Evolutionary conservation across 192 early-diverging fungal species (phyloP).

Genomic region (Phycomyces blakesleeanus): DNA sequence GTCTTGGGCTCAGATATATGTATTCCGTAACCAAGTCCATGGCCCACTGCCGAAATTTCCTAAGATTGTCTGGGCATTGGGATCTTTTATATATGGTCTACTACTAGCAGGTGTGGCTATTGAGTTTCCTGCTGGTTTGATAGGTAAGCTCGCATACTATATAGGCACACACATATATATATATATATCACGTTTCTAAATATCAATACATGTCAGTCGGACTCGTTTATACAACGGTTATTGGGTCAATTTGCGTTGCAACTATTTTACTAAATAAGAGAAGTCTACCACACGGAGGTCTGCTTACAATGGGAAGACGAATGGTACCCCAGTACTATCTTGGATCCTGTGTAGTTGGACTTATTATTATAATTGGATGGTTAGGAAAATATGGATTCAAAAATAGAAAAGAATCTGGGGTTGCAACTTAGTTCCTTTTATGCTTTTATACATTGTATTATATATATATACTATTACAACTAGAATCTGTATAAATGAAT

Average conservation of each 20-base stretch:
- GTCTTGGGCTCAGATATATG: slow-evolving; percentile 45
- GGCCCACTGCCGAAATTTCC: slow-evolving; percentile 13
- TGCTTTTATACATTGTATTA: neutral
- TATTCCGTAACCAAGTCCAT: slow-evolving; percentile 41
- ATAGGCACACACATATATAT: neutral
- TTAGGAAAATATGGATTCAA: slow-evolving; percentile 33
- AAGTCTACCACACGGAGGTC: slow-evolving; percentile 8
- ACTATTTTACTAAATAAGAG: slow-evolving; percentile 23
- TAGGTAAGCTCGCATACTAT: slow-evolving; percentile 2
- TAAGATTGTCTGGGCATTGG: slow-evolving; percentile 22
- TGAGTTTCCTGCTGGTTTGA: slow-evolving; percentile 34
- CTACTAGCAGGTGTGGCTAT: slow-evolving; percentile 38
- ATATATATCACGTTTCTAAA: neutral
- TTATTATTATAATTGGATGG: slow-evolving; percentile 40
- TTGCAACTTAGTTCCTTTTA: neutral
- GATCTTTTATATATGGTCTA: slow-evolving; percentile 28
- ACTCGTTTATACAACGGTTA: slow-evolving; percentile 30
- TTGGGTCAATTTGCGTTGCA: slow-evolving; percentile 18
- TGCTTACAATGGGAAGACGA: slow-evolving; percentile 36
- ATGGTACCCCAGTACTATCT: slow-evolving; percentile 42
- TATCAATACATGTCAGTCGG: slow-evolving; percentile 21
- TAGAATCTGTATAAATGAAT: no score
- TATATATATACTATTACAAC: no score
- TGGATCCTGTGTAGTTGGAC: slow-evolving; percentile 26
- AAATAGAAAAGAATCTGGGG: slow-evolving; percentile 29